Base-by-base conservation (phyloP, 2,329 filamentous ascomycete genomes). In the Fusarium graminum region DNA sequence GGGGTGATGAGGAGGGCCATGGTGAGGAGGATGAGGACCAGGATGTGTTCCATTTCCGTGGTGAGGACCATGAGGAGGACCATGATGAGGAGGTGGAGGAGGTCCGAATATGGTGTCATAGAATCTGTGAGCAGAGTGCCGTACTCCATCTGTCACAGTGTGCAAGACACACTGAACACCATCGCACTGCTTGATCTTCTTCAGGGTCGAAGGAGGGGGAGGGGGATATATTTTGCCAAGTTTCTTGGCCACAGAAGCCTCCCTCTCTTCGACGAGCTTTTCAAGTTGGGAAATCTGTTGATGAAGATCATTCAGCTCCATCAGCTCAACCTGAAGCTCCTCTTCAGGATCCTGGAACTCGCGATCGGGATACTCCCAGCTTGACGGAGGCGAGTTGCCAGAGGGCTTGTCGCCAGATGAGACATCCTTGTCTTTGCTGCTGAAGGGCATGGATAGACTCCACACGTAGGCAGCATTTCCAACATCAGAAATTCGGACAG, bases 251-350 rank as follows among this genome's bases (percentile, higher is more conserved):
- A 82, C 74, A 52, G 78, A 75, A 6, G 73, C 72, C 67, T 83
- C 79, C 67, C 82, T 82, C 55, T 77, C 71, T 39, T 70, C 71
- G 62, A 85, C 82, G 14, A 79, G 74, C 47, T 77, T 73, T 65
- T 81, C 74, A 39, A 85, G 75, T 50, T 80, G 77, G 29, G 73
- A 66, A 16, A 81, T 72, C 63, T 82, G 80, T 46, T 74, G 71
- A 64, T 76, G 78, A 62, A 85, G 77, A 42, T 76, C 75, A 41
- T 81, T 76, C 40, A 85, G 73, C 43, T 84, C 80, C 14, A 75
- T 76, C n/a, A 85, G 66, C 54, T 84, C 77, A 12, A 76, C 72
- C 22, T 82, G 77, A 4, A 83, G 65, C 40, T 75, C 74, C 45
- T 71, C 67, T n/a, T 75, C 72, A 13, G 58, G 49, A 16, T 68